Evolutionary conservation across 2,329 filamentous ascomycete species (phyloP), one percentile per base, ranked within the genome.

Genomic region (Escovopsis weberi): DNA sequence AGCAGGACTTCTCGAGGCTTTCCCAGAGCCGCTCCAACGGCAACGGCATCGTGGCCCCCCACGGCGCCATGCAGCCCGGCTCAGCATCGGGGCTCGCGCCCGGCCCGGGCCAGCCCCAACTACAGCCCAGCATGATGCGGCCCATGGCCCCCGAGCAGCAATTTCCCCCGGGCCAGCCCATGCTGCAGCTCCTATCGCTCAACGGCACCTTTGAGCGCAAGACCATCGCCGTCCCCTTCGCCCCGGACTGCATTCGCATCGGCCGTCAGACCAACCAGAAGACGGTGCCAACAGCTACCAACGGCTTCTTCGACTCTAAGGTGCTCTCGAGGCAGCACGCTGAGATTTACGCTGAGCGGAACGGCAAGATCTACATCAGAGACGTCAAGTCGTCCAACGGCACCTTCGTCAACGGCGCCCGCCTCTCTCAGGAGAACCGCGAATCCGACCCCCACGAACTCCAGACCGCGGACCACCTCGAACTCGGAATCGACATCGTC

Each of bases 341-440:
- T 33, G 91, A 98, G 60, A 83, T 98, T 33, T 96, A 87, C 78
- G 87, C 91, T n/a, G 74, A 78, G 48, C 62, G 69, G 42, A 80
- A 84, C 48, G 88, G 88, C 42, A 94, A 94, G 59, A 82, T 98
- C 37, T 96, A 81, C 75, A 96, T 98, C 52, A 78, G 88, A 45
- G 91, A 98, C 63, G 84, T 98, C 53, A 98, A 96, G 63, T 96
- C 91, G 0, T 98, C 91, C 35, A 98, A 98, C 58, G 91, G 91
- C 45, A 98, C 91, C 1, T 98, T 98, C 61, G 89, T 98, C 52
- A 98, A 98, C 55, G 87, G 87, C 18, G 78, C 82, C 43, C 80
- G 91, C 28, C 63, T 98, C 46, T 96, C 91, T 2, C 85, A 80
- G 42, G 91, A 98, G 60, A 98, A 95, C 55, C 79, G 88, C 52